Evolutionary conservation across 23 red algal genomes (phyloP).

Genomic region (Chondrus crispus): DNA sequence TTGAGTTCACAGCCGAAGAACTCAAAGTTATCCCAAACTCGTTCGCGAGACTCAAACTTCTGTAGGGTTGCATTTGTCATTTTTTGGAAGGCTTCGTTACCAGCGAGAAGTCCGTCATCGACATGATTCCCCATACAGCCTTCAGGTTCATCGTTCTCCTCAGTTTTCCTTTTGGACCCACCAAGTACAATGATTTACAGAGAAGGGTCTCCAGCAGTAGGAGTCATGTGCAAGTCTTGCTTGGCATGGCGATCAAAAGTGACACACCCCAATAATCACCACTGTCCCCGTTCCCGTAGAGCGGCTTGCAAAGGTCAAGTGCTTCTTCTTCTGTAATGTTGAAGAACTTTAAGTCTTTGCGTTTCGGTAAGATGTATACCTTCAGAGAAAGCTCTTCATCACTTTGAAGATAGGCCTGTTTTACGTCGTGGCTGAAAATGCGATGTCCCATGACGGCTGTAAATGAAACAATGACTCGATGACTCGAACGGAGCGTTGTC

Average conservation of each 20-base stretch:
- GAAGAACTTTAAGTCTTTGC: not conserved
- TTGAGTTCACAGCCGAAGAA: not conserved
- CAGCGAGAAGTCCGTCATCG: not conserved
- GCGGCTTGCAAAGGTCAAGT: not conserved
- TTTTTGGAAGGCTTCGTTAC: not conserved
- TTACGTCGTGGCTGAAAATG: constrained; percentile 10
- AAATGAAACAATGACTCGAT: not conserved
- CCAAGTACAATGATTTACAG: not conserved
- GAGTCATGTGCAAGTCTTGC: not conserved
- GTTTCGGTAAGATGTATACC: not conserved
- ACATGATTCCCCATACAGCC: not conserved
- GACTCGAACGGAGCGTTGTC: not conserved
- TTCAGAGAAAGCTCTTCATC: not conserved
- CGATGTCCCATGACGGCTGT: not conserved
- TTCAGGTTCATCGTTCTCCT: not conserved
- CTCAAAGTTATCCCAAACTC: not conserved
- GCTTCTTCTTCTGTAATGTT: not conserved
- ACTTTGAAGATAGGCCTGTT: constrained; percentile 30
- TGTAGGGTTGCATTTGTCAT: not conserved
- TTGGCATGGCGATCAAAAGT: not conserved
- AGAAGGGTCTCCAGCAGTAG: not conserved
- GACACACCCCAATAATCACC: not conserved
- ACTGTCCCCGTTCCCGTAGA: not conserved
- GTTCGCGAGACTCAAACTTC: not conserved
- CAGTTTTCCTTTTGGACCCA: no score